phyloP scores from a whole-genome alignment of 176 grass and related monocot species.

The Aechmea fasciata region DNA sequence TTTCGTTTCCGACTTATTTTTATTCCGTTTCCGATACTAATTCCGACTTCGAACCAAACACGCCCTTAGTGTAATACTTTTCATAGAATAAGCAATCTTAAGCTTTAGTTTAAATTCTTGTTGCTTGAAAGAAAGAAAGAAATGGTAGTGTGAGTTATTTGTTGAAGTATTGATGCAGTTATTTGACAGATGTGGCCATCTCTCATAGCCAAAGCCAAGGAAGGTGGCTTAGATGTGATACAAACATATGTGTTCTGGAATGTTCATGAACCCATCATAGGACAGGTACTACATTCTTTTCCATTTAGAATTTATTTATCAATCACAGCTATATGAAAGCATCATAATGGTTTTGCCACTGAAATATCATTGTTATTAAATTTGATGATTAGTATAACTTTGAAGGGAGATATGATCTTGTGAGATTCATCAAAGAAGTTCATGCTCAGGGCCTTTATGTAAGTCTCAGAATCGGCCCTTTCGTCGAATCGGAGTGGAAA shows the following conservation, averaged over 20 bases:
- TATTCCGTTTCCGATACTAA: too few relatives aligned
- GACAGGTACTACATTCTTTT: slow-evolving; percentile 29
- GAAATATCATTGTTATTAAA: not conserved
- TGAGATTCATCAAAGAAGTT: slow-evolving; percentile 77
- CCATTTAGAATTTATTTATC: slow-evolving; percentile 4
- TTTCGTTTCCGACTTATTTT: too few relatives aligned
- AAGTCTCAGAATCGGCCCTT: slow-evolving; percentile 78
- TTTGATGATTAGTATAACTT: slow-evolving; percentile 65
- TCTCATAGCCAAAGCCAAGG: slow-evolving; percentile 46
- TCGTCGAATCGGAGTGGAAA: slow-evolving; percentile 80
- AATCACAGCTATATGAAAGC: not conserved
- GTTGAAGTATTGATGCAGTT: not conserved
- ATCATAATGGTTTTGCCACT: not conserved
- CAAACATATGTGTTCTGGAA: slow-evolving; percentile 87
- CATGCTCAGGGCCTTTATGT: slow-evolving; percentile 75
- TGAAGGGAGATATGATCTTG: slow-evolving; percentile 67
- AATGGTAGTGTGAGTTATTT: not conserved
- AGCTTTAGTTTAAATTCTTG: not conserved
- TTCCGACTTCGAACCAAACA: too few relatives aligned
- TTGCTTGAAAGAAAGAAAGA: not conserved
- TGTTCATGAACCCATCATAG: slow-evolving; percentile 51
- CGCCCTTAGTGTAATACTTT: too few relatives aligned
- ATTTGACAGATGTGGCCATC: slow-evolving; percentile 53
- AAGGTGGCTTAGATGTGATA: slow-evolving; percentile 72
- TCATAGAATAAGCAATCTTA: not conserved